Conservation (phyloP, 805 yeast genomes). For the Clavispora santaluciae region DNA sequence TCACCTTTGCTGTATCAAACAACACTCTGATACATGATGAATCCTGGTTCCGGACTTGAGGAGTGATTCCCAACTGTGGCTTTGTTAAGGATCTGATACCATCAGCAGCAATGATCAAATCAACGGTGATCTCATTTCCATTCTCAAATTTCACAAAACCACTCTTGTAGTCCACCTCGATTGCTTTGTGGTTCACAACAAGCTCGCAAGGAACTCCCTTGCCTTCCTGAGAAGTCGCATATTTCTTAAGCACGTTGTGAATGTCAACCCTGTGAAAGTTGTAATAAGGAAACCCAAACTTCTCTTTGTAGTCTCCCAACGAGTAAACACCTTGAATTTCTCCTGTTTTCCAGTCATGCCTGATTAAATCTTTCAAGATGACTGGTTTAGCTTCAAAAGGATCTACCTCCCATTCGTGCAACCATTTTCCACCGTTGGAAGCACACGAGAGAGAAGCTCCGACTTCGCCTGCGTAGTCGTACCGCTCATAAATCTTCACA, state of each 20-base stretch:
- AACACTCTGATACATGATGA: constrained; percentile 22
- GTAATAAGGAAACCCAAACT: constrained; percentile 24
- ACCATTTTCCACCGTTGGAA: constrained; percentile 24
- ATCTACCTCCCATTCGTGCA: constrained; percentile 23
- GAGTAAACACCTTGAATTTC: constrained; percentile 17
- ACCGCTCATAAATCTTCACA: constrained; percentile 22
- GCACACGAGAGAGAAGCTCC: constrained; percentile 28
- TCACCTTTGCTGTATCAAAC: constrained; percentile 17
- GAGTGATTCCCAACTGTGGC: constrained; percentile 17
- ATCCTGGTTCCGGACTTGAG: constrained; percentile 13
- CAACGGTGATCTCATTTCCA: constrained; percentile 18
- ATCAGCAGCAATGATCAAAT: constrained; percentile 27
- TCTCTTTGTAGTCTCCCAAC: constrained; percentile 22
- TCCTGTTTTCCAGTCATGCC: constrained; percentile 20
- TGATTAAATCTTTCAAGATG: constrained; percentile 19
- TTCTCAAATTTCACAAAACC: constrained; percentile 18
- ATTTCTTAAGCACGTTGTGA: constrained; percentile 10
- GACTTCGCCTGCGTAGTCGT: constrained; percentile 25
- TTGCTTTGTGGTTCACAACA: constrained; percentile 15
- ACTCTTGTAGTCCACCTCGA: constrained; percentile 4
- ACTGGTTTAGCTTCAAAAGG: constrained; percentile 20
- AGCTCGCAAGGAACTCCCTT: constrained; percentile 20
- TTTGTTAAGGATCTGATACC: constrained; percentile 23
- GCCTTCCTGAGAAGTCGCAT: constrained; percentile 15
- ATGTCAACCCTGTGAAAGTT: constrained; percentile 25